Percentiles rank a stretch among this genome's conserved stretches.
These are phyloP conservation scores for Cryptococcus sp. DNA, from an alignment of 1,284 basidiomycete species.

Conservation along the genomic window DNA sequence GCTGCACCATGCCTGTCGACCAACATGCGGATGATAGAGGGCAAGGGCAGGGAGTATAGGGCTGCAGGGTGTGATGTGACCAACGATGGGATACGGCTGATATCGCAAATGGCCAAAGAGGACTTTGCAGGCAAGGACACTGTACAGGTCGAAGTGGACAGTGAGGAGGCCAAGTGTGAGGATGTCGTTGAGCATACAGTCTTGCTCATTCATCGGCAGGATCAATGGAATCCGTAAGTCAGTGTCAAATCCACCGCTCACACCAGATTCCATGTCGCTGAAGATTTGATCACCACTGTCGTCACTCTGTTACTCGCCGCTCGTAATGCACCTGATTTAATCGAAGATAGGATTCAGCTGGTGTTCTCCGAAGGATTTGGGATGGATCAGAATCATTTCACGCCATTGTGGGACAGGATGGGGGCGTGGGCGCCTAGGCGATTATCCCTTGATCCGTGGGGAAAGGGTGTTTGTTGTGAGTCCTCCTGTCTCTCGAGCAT, in stretches of 20 bases:
- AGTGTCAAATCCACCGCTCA: neutral
- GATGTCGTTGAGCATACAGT: conserved; percentile 27
- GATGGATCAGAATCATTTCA: conserved; percentile 39
- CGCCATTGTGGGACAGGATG: conserved; percentile 40
- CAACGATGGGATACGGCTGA: conserved; percentile 16
- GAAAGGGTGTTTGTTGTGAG: conserved; percentile 33
- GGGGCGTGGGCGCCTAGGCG: conserved; percentile 41
- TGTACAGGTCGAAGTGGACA: conserved; percentile 4
- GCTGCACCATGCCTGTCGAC: conserved; percentile 33
- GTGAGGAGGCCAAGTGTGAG: conserved; percentile 12
- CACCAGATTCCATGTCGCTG: conserved; percentile 40
- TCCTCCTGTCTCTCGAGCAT: neutral
- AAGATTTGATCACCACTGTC: conserved; percentile 43
- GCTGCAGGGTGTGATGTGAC: conserved; percentile 26
- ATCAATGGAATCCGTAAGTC: conserved; percentile 45
- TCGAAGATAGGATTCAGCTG: conserved; percentile 31
- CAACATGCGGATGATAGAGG: conserved; percentile 20
- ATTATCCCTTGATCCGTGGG: conserved; percentile 38
- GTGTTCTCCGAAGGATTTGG: conserved; percentile 38
- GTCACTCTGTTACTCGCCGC: conserved; percentile 32
- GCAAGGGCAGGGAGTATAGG: conserved; percentile 11
- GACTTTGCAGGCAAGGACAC: conserved; percentile 18
- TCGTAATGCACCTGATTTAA: conserved; percentile 17
- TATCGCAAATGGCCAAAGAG: conserved; percentile 32
- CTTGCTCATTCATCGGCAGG: conserved; percentile 38